These are phyloP conservation scores for Talaromyces marneffei DNA, from an alignment of 2,329 filamentous ascomycete species.

Conservation along the genomic window DNA sequence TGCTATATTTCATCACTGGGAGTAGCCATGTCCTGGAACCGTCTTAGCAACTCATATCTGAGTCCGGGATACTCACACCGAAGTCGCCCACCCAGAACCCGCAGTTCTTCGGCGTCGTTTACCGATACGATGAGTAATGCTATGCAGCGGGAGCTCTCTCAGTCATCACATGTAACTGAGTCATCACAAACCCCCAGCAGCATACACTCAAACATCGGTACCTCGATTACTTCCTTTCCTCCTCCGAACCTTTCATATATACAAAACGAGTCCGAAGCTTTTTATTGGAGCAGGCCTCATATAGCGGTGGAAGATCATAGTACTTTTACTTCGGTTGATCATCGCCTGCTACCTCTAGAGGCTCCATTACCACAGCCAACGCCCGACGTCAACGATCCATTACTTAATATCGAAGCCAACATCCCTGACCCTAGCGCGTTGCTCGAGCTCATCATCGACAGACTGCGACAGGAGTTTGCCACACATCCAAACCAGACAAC, in stretches of 20 bases:
- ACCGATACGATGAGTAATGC: conserved; percentile 3
- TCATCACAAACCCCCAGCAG: conserved; percentile 2
- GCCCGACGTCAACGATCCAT: background rate
- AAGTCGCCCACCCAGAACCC: background rate
- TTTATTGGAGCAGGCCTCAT: background rate
- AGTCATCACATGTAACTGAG: background rate
- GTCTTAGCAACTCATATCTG: background rate
- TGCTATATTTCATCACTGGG: background rate
- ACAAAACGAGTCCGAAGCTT: background rate
- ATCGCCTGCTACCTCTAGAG: background rate
- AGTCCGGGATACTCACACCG: background rate
- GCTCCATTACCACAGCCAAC: background rate
- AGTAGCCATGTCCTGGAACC: background rate
- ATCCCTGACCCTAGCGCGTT: background rate
- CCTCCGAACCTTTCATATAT: background rate
- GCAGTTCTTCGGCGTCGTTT: background rate
- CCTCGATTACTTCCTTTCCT: background rate
- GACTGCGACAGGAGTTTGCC: background rate
- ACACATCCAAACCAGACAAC: background rate
- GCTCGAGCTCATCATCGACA: background rate
- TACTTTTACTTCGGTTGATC: background rate
- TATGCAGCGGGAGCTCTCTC: background rate
- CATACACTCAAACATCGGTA: conserved; percentile 7
- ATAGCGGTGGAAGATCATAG: background rate
- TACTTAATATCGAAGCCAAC: background rate